Conservation (phyloP, 208 protist species). For the Herpetomonas muscarum region DNA sequence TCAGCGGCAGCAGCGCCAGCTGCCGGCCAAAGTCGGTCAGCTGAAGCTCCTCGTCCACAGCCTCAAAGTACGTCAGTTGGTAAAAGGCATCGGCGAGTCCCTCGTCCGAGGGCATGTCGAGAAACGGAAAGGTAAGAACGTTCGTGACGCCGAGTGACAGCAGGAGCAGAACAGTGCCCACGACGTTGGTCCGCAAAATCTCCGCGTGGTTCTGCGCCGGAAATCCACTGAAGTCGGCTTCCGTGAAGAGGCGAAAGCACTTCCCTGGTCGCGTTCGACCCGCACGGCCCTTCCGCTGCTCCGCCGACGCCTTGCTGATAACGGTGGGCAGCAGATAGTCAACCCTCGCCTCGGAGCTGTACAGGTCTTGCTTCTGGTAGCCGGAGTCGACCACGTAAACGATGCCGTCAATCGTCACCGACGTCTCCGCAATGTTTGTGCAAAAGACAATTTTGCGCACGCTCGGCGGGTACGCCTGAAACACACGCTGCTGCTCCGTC, state of each 20-base stretch:
- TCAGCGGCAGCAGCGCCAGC: constrained; percentile 72
- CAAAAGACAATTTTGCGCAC: constrained; percentile 95
- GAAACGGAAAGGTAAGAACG: constrained; percentile 95
- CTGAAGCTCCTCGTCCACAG: constrained; percentile 94
- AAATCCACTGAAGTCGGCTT: constrained; percentile 72
- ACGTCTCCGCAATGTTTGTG: constrained; percentile 99
- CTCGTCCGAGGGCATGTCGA: constrained; percentile 96
- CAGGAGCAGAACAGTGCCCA: constrained; percentile 93
- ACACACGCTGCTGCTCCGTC: constrained; percentile 77
- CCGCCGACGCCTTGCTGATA: constrained; percentile 97
- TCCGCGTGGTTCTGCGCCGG: constrained; percentile 90
- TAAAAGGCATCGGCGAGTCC: constrained; percentile 95
- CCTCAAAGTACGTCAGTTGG: constrained; percentile 97
- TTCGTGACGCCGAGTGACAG: constrained; percentile 96
- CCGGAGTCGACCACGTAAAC: constrained; percentile 99
- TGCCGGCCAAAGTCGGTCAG: constrained; percentile 66
- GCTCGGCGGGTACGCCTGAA: constrained; percentile 27
- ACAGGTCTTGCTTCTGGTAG: constrained; percentile 98
- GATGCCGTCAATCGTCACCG: constrained; percentile 99
- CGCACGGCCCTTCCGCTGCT: constrained; percentile 99
- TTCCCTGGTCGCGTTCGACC: constrained; percentile 98
- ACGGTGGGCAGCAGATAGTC: constrained; percentile 97
- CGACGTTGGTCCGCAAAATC: constrained; percentile 97
- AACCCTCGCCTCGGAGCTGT: constrained; percentile 93
- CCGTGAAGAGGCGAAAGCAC: constrained; percentile 96